Evolutionary conservation across 2,329 filamentous ascomycete genomes (phyloP).

Genomic region (Trichoderma sp.): DNA sequence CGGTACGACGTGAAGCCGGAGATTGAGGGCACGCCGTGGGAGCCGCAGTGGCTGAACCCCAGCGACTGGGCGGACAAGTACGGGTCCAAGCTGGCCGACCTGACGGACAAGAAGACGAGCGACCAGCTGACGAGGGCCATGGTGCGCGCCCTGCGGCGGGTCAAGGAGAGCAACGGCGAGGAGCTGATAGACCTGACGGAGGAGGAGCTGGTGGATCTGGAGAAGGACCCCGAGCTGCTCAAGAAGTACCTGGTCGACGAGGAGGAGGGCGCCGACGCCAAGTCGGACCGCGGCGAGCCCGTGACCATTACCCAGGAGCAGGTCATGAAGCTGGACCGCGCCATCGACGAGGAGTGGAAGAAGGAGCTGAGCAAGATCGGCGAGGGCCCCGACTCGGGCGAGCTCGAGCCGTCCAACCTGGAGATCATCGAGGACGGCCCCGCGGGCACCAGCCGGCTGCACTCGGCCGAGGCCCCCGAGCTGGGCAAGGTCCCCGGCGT

Average conservation of each 20-base stretch:
- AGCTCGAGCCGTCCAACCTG: constrained; percentile 41
- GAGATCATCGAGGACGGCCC: constrained; percentile 45
- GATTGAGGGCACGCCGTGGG: constrained; percentile 52
- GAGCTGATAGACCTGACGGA: constrained; percentile 54
- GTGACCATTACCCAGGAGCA: constrained; percentile 42
- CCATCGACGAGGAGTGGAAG: constrained; percentile 43
- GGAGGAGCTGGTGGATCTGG: constrained; percentile 49
- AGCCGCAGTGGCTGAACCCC: constrained; percentile 60
- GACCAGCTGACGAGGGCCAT: constrained; percentile 48
- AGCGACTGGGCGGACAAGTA: constrained; percentile 63
- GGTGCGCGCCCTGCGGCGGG: constrained; percentile 46
- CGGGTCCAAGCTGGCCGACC: constrained; percentile 48
- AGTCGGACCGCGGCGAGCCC: constrained; percentile 34
- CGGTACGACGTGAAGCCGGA: constrained; percentile 71
- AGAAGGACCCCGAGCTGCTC: constrained; percentile 46
- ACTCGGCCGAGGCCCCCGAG: constrained; percentile 52
- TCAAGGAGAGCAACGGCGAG: constrained; percentile 47
- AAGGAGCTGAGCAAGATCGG: constrained; percentile 44
- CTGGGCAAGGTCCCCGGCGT: constrained; percentile 59
- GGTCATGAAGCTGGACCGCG: constrained; percentile 44
- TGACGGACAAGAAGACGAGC: constrained; percentile 49
- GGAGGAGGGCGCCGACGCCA: constrained; percentile 37
- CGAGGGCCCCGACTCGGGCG: constrained; percentile 37
- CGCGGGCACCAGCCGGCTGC: constrained; percentile 39
- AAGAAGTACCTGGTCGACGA: constrained; percentile 44